Evolutionary conservation across 2,329 filamentous ascomycete genomes (phyloP).

Genomic region (Xylaria sp.): DNA sequence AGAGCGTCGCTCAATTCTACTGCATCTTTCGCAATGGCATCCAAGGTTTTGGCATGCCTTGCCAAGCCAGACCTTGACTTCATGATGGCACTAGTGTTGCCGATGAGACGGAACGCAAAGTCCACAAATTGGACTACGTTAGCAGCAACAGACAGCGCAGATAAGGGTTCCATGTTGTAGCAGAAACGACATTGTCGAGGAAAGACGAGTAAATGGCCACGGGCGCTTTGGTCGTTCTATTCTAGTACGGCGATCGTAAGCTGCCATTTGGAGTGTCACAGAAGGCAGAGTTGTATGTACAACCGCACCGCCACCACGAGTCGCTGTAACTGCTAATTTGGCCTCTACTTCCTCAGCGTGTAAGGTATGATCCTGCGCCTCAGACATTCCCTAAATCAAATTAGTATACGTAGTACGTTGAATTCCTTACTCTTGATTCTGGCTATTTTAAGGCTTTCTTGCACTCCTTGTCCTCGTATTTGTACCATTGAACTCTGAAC

Average conservation of each 20-base stretch:
- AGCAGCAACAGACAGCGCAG: slow-evolving; percentile 13
- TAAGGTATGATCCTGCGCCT: too few relatives aligned
- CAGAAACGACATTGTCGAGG: not conserved
- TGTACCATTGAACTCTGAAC: not conserved
- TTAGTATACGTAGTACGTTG: too few relatives aligned
- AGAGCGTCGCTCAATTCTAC: slow-evolving; percentile 13
- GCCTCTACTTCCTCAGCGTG: too few relatives aligned
- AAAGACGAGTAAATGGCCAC: not conserved
- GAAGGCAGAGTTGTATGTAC: not conserved
- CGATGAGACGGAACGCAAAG: slow-evolving; percentile 20
- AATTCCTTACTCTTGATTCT: not conserved
- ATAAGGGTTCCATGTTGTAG: slow-evolving; percentile 15
- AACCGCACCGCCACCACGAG: not conserved
- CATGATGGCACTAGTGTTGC: slow-evolving; percentile 12
- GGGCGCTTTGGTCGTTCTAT: not conserved
- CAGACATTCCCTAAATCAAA: too few relatives aligned
- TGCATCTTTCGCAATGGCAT: slow-evolving; percentile 20
- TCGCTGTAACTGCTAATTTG: not conserved
- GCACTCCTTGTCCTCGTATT: not conserved
- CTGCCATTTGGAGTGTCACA: not conserved
- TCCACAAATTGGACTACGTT: slow-evolving; percentile 16
- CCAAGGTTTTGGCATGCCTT: slow-evolving; percentile 8
- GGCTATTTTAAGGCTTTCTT: not conserved
- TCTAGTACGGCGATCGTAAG: too few relatives aligned
- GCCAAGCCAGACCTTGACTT: slow-evolving; percentile 11